These are phyloP conservation scores for Nemania sp. DNA, from an alignment of 2,329 filamentous ascomycete genomes.

Conservation along the genomic window DNA sequence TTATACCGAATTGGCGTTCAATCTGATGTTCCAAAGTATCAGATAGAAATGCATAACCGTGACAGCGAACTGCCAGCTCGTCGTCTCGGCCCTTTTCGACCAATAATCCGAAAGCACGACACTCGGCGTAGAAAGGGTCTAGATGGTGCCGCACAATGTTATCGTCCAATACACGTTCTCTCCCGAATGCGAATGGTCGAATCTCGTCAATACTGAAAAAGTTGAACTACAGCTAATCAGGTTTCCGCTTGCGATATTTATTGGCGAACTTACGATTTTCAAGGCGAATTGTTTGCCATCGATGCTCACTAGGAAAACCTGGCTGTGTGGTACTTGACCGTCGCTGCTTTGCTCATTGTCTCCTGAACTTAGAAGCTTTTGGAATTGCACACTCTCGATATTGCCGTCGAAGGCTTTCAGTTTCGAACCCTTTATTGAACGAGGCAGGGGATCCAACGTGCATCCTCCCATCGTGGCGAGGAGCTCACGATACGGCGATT, in stretches of 20 bases:
- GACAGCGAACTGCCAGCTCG: not conserved
- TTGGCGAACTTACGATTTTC: not conserved
- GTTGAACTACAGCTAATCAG: not conserved
- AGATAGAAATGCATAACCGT: slow-evolving; percentile 10
- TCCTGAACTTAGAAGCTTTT: not conserved
- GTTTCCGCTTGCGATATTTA: too few species aligned
- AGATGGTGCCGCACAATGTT: not conserved
- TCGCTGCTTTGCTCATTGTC: not conserved
- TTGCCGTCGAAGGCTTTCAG: not conserved
- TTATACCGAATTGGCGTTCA: not conserved
- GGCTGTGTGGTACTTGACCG: not conserved
- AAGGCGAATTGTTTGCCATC: not conserved
- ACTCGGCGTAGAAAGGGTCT: slow-evolving; percentile 7
- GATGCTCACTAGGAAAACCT: not conserved
- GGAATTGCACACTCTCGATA: not conserved
- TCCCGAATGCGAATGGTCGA: not conserved
- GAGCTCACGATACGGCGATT: too few species aligned
- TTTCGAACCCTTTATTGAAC: not conserved
- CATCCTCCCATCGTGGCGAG: too few species aligned
- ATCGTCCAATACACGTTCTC: not conserved
- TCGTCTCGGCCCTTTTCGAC: not conserved
- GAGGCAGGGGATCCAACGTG: not conserved
- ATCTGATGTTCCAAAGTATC: slow-evolving; percentile 5
- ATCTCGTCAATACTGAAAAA: not conserved
- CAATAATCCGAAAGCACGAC: not conserved